Conservation (phyloP, 208 protist genomes). For the Acanthamoeba culbertsoni region DNA sequence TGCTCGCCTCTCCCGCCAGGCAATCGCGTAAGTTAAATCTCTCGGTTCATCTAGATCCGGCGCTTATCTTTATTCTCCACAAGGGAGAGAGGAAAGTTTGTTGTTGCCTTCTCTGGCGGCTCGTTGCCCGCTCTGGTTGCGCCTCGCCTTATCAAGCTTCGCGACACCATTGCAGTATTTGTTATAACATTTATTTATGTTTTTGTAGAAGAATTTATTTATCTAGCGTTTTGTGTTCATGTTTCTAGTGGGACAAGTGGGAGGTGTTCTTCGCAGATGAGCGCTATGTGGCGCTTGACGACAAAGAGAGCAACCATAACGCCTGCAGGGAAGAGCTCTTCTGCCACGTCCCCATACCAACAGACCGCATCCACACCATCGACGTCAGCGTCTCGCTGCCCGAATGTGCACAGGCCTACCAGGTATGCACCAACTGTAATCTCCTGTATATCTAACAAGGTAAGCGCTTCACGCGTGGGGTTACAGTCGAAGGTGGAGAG, state of each 20-base stretch:
- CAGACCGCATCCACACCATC: conserved; percentile 46
- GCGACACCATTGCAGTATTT: conserved; percentile 4
- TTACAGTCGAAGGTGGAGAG: neutral
- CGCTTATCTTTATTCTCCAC: neutral
- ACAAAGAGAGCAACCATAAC: conserved; percentile 68
- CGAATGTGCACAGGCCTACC: conserved; percentile 50
- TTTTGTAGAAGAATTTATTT: neutral
- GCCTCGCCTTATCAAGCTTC: neutral
- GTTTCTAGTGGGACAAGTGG: conserved; percentile 50
- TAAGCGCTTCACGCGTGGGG: neutral
- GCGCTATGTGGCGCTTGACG: conserved; percentile 66
- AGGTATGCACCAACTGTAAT: neutral
- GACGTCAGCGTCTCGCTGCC: neutral
- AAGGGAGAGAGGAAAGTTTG: conserved; percentile 52
- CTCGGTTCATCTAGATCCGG: neutral
- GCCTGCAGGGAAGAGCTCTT: conserved; percentile 60
- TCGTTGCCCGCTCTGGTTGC: conserved; percentile 69
- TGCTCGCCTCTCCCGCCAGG: neutral
- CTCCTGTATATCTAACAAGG: neutral
- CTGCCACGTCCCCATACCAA: conserved; percentile 48
- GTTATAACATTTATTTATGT: neutral
- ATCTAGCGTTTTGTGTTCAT: neutral
- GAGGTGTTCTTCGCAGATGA: conserved; percentile 76
- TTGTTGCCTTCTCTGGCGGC: conserved; percentile 73
- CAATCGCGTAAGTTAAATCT: neutral